These are phyloP conservation scores for Anacardium occidentale DNA, from an alignment of 345 rosid species.

Conservation along the genomic window DNA sequence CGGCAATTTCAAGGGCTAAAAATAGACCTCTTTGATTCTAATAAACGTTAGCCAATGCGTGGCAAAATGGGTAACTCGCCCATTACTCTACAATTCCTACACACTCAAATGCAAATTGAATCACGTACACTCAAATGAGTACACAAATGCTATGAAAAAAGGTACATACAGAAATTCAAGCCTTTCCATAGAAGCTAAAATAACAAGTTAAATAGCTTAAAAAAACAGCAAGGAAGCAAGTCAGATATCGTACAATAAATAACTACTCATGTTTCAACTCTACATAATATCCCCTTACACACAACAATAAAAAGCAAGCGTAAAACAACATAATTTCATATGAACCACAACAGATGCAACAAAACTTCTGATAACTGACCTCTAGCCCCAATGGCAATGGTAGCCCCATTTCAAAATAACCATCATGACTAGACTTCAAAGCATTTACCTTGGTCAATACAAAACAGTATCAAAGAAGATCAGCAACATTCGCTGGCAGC, in stretches of 20 bases:
- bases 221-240: neutral
- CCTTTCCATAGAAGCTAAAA: slow-evolving; percentile 2
- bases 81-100: no score
- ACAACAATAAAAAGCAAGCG: neutral
- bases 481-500: slow-evolving; percentile 25
- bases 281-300: slow-evolving; percentile 13
- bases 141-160: neutral
- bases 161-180: neutral
- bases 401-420: slow-evolving; percentile 11
- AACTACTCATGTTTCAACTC: slow-evolving; percentile 16
- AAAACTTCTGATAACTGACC: slow-evolving; percentile 22
- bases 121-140: neutral
- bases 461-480: slow-evolving; percentile 21
- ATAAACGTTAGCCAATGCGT: no score
- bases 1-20: no score
- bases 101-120: no score
- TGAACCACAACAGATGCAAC: slow-evolving; percentile 15
- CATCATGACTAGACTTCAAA: neutral
- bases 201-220: neutral
- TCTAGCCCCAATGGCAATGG: slow-evolving; percentile 12
- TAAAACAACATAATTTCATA: slow-evolving; percentile 21
- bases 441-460: slow-evolving; percentile 17
- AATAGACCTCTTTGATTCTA: no score
- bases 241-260: slow-evolving; percentile 10
- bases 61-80: no score